Evolutionary conservation across 1,284 basidiomycete genomes (phyloP), one percentile per base, ranked within the genome.

Genomic region (Cryptococcus sp.): DNA sequence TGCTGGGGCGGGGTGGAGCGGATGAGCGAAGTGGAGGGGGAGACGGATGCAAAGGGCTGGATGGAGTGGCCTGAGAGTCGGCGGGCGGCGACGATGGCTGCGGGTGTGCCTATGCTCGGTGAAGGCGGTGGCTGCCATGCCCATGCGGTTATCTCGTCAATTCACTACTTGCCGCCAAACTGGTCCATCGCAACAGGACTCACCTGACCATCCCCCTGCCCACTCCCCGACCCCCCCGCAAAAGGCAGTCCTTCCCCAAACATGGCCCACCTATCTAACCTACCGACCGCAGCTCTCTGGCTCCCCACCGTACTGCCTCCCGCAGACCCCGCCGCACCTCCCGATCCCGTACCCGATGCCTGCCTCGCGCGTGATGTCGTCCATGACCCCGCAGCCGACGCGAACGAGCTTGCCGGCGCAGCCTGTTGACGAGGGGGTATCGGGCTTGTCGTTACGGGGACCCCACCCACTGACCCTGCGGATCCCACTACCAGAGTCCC

Each of bases 191-290:
- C 33, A 24, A 40, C 21, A 13, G 12, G 8, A 51, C 59, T 49
- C 37, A 62, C 60, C 51, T 56, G 60, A 45, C 52, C 44, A 15
- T 59, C 57, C 11, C 40, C 55, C 23, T 59, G 46, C n/a, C 55
- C 53, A 12, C 45, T 35, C 16, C 48, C 46, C 24, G 55, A 36
- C 18, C 62, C 57, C 18, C 50, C 57, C 4, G 73, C 75, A 53
- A 78, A 78, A 0, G 76, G 75, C 15, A 76, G 49, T 9, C 68
- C 70, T 53, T 74, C 72, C 2, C 61, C 66, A n/a, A 76, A 57
- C 0, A 63, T 59, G 9, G 65, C 65, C 74, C 70, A 75, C 52
- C 66, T 65, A 18, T 61, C 67, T 11, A 64, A 63, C 43, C 64
- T 63, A 1, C 59, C 43, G 2, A 50, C 35, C 45, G 40, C 48